phyloP scores from a whole-genome alignment of 371 early-diverging fungal genomes.

The Mucor velutinosus region DNA sequence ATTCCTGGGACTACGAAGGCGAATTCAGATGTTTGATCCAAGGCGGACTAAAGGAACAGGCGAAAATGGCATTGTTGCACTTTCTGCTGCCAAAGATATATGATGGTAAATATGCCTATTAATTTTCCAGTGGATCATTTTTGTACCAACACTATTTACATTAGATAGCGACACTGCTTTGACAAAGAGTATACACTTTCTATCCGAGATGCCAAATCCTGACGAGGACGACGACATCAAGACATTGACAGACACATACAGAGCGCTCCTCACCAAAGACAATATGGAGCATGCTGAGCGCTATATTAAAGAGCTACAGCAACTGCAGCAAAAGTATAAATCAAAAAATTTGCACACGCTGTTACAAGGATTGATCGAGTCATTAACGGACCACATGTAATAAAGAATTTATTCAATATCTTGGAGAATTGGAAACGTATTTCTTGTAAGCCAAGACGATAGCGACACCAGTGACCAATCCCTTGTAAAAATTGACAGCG shows the following conservation, averaged over 20 bases:
- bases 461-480: conserved; percentile 27
- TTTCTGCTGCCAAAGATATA: conserved; percentile 22
- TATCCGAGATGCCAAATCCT: not conserved
- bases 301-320: not conserved
- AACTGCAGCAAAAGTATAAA: not conserved
- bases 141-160: not conserved
- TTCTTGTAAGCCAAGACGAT: conserved; percentile 23
- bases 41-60: conserved; percentile 9
- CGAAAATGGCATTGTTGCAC: conserved; percentile 10
- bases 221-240: not conserved
- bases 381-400: not conserved
- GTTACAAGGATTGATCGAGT: not conserved
- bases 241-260: not conserved
- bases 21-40: conserved; percentile 19
- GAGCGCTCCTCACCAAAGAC: not conserved
- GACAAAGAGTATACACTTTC: not conserved
- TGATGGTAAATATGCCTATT: conserved; percentile 9
- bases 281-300: not conserved
- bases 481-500: conserved; percentile 43
- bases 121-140: not conserved
- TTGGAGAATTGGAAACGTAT: not conserved
- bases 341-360: not conserved
- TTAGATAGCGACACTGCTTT: not conserved
- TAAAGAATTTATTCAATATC: not conserved
- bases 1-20: conserved; percentile 24